Base-by-base conservation (phyloP, 768 basidiomycete genomes). In the Leccinum longicurvipes region DNA sequence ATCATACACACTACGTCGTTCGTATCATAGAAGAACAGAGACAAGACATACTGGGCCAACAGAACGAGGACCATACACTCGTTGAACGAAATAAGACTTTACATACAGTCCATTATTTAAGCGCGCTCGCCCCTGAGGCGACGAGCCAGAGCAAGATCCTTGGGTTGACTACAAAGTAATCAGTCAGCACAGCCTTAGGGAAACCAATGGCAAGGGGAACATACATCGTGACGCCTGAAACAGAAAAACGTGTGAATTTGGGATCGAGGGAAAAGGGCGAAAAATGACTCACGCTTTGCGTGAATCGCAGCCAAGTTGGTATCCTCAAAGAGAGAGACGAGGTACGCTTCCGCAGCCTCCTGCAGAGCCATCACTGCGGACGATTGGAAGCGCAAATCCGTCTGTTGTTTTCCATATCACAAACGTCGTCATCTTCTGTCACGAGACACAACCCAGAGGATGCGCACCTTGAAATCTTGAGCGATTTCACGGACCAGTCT, bases 401-500 rank as follows among this genome's bases (percentile, higher is more conserved):
- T 91, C 89, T 89, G 62, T 39, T 11, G n/a, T 46, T 59, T 41
- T 44, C 60, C 54, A 55, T 34, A 17, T 60, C 53, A 56, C 39
- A 14, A 17, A 17, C 24, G 21, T 8, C 27, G 24, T 63, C 34
- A 56, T 7, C 8, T 0, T 4, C 8, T 10, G 12, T 14, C 21
- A 50, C 11, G 21, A 39, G 31, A 55, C 24, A 28, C n/a, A 3
- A 9, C 11, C n/a, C 25, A 19, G 1, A 17, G 45, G 25, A 17
- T 17, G 64, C 77, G 28, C 56, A 87, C 89, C 87, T 95, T 95
- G 83, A 95, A 93, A 74, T 92, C 92, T 75, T 93, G 91, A n/a
- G 91, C 91, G 64, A 94, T 93, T 77, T 94, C 89, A 81, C 92
- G 92, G 61, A 98, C 95, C 66, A 98, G 86, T 67, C 95, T 85